Percentiles rank a stretch among this genome's conserved stretches.
phyloP scores from a whole-genome alignment of 805 yeast genomes.

The Saccharomycopsis guyanensis region DNA sequence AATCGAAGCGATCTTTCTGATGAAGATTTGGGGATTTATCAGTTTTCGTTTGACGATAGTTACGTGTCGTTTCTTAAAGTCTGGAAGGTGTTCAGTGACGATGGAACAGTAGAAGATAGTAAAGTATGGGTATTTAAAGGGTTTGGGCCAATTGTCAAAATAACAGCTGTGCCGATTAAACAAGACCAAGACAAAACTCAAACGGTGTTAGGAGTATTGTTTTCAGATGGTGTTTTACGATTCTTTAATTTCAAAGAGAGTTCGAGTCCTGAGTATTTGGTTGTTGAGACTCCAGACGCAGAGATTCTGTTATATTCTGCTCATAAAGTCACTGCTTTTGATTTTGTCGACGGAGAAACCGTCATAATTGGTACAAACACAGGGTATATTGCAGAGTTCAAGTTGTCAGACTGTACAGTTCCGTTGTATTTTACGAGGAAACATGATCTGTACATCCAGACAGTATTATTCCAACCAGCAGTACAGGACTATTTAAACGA shows the following conservation, averaged over 20 bases:
- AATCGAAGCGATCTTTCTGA: background rate
- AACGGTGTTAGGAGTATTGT: conserved; percentile 2
- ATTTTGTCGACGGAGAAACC: conserved; percentile 35
- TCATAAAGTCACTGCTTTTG: conserved; percentile 37
- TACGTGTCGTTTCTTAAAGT: conserved; percentile 1
- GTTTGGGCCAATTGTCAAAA: background rate
- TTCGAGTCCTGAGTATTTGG: background rate
- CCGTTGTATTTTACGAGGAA: conserved; percentile 35
- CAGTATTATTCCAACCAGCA: conserved; percentile 28
- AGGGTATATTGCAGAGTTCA: conserved; percentile 55
- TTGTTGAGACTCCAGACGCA: background rate
- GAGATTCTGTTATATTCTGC: conserved; percentile 5
- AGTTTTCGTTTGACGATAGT: background rate
- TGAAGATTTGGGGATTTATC: conserved; percentile 1
- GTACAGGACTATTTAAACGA: conserved; percentile 30
- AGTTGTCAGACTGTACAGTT: conserved; percentile 26
- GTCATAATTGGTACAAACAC: conserved; percentile 50
- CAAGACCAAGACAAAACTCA: too few relatives aligned
- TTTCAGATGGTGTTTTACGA: conserved; percentile 10
- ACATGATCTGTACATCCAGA: conserved; percentile 31
- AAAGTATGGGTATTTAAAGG: conserved; percentile 3
- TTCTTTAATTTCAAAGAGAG: conserved; percentile 7
- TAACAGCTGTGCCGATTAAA: too few relatives aligned
- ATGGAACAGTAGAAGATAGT: background rate
- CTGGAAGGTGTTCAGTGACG: conserved; percentile 2